Percentiles rank a stretch among this genome's conserved stretches.
Conservation (phyloP, 441 rosid genomes). For the Biscutella auriculata region DNA sequence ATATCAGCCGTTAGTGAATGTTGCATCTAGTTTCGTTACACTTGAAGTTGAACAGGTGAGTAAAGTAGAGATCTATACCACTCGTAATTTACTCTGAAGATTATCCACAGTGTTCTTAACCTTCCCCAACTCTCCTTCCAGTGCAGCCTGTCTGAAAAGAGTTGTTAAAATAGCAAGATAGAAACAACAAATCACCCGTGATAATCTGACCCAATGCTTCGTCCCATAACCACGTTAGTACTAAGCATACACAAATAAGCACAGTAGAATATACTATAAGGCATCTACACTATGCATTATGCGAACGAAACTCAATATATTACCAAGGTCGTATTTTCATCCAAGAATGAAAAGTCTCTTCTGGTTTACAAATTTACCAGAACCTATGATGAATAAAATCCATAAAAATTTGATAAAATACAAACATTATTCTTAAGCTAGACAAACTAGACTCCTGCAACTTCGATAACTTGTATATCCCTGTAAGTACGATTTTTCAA, state of each 20-base stretch:
- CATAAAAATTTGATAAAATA: not conserved
- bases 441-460: not conserved
- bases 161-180: conserved; percentile 47
- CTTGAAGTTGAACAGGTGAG: not conserved
- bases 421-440: not conserved
- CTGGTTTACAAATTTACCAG: not conserved
- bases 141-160: conserved; percentile 89
- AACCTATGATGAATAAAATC: not conserved
- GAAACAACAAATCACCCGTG: conserved; percentile 18
- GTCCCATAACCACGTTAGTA: conserved; percentile 1
- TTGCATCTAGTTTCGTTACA: not conserved
- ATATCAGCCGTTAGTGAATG: conserved; percentile 7
- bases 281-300: not conserved
- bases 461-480: not conserved
- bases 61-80: conserved; percentile 43
- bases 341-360: not conserved
- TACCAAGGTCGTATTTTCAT: not conserved
- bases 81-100: conserved; percentile 61
- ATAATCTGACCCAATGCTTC: not conserved
- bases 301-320: not conserved
- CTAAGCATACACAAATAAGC: not conserved
- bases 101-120: conserved; percentile 46
- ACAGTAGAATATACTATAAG: not conserved
- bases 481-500: not conserved
- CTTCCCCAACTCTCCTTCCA: conserved; percentile 70